Evolutionary conservation across 2,329 filamentous ascomycete species (phyloP).

Genomic region (Pseudocercospora musae): DNA sequence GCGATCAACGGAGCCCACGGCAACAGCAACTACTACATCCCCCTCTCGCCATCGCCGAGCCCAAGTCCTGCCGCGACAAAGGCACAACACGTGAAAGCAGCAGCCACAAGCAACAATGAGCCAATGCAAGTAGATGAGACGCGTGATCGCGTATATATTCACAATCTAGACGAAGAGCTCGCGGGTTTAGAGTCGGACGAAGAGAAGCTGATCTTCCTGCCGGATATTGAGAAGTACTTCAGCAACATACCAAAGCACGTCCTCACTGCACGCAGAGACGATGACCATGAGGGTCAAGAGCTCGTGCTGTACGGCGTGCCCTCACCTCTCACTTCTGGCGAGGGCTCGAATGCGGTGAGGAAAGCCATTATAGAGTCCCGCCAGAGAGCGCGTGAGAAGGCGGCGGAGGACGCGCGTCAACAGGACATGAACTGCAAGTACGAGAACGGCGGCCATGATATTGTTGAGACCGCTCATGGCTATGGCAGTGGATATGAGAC

Average conservation of each 20-base stretch:
- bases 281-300: constrained; percentile 58
- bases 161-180: constrained; percentile 84
- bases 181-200: constrained; percentile 62
- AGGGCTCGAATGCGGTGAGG: constrained; percentile 69
- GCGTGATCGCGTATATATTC: constrained; percentile 83
- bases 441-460: constrained; percentile 19
- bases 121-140: constrained; percentile 83
- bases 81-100: constrained; percentile 41
- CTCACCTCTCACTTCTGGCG: constrained; percentile 69
- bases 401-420: constrained; percentile 28
- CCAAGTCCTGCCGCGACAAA: constrained; percentile 58
- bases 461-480: constrained; percentile 35
- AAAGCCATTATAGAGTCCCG: constrained; percentile 80
- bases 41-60: constrained; percentile 46
- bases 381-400: constrained; percentile 60
- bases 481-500: constrained; percentile 28
- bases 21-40: constrained; percentile 59
- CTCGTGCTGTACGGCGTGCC: constrained; percentile 83
- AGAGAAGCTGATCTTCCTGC: constrained; percentile 70
- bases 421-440: constrained; percentile 34
- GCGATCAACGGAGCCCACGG: constrained; percentile 27
- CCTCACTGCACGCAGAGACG: constrained; percentile 52
- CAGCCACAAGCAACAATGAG: constrained; percentile 45
- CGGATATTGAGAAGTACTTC: constrained; percentile 81
- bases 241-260: constrained; percentile 66